Evolutionary conservation across 768 basidiomycete species (phyloP).

Genomic region (Mycena maculata): DNA sequence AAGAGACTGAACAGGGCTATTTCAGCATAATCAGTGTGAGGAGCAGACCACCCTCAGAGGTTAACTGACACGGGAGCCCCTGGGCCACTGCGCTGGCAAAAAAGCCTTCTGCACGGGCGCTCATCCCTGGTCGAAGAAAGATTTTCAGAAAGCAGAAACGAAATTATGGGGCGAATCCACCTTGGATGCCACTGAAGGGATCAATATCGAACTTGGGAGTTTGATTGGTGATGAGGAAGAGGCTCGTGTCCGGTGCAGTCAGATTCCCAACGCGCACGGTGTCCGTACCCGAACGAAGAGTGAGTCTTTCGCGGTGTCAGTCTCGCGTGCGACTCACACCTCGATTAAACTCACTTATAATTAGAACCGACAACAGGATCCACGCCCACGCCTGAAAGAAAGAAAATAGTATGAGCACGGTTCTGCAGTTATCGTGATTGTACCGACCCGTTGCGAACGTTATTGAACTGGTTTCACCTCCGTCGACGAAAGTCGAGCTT

Average conservation of each 20-base stretch:
- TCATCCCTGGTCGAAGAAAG: constrained; percentile 57
- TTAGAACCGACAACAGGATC: constrained; percentile 63
- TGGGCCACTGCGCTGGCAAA: constrained; percentile 59
- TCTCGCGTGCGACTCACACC: background rate
- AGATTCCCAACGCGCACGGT: constrained; percentile 63
- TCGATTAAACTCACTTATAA: constrained; percentile 38
- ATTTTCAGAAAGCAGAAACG: background rate
- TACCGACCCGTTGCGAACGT: constrained; percentile 62
- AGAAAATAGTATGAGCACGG: background rate
- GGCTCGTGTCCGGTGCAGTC: constrained; percentile 47
- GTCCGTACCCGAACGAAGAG: constrained; percentile 58
- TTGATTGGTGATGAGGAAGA: constrained; percentile 66
- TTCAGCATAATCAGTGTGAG: constrained; percentile 6
- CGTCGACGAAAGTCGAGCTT: constrained; percentile 64
- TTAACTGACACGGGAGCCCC: constrained; percentile 60
- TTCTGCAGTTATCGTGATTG: background rate
- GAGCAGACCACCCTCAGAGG: background rate
- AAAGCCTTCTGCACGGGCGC: constrained; percentile 61
- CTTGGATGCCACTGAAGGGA: constrained; percentile 69
- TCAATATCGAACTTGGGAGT: constrained; percentile 63
- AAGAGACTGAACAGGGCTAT: constrained; percentile 64
- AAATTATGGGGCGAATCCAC: constrained; percentile 36
- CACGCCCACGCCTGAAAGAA: constrained; percentile 57
- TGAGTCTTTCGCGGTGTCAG: constrained; percentile 42
- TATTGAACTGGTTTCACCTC: constrained; percentile 54